Conservation (phyloP, 495 filamentous ascomycete genomes). For the Viridothelium virens region DNA sequence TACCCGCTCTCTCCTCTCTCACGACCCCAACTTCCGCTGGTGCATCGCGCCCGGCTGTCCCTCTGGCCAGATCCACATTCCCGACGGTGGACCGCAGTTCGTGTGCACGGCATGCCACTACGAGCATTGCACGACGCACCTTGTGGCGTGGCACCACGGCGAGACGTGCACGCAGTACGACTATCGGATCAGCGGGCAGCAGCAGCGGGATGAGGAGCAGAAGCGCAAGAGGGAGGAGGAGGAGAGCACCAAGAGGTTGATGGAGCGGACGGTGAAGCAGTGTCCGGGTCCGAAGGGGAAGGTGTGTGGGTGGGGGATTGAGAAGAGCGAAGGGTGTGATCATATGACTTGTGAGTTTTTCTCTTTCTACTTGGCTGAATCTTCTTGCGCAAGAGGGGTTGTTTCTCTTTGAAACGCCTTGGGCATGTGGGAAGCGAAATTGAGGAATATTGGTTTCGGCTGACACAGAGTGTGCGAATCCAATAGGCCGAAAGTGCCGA, state of each 20-base stretch:
- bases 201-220: conserved; percentile 25
- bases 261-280: conserved; percentile 23
- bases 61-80: conserved; percentile 35
- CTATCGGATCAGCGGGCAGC: conserved; percentile 24
- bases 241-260: conserved; percentile 15
- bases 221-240: conserved; percentile 18
- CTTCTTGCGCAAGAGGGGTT: neutral
- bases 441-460: neutral
- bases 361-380: conserved; percentile 9
- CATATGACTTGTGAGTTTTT: conserved; percentile 30
- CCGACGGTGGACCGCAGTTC: conserved; percentile 14
- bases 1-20: conserved; percentile 23
- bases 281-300: conserved; percentile 27
- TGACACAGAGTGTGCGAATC: too few species aligned
- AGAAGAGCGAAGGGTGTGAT: conserved; percentile 33
- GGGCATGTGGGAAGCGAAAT: neutral
- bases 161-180: conserved; percentile 38
- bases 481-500: conserved; percentile 24
- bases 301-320: conserved; percentile 30
- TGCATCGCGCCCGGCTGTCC: conserved; percentile 32
- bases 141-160: conserved; percentile 36
- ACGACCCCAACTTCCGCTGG: conserved; percentile 36
- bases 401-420: neutral
- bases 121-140: conserved; percentile 35
- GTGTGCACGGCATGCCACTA: conserved; percentile 34